Percentiles rank a stretch among this genome's conserved stretches.
Conservation (phyloP, 257 asterid species). For the Sherardia arvensis region DNA sequence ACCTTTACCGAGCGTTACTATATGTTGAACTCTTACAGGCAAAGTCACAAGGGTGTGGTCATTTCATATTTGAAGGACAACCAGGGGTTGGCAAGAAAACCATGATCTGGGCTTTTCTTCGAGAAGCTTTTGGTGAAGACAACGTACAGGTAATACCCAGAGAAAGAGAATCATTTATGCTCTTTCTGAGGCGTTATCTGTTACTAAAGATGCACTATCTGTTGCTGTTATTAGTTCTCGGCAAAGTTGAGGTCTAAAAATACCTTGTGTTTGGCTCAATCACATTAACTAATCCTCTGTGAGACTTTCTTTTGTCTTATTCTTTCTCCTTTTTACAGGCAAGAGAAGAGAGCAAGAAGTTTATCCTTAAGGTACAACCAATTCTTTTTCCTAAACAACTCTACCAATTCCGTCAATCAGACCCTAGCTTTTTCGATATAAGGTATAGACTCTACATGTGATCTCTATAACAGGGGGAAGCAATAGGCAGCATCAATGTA, state of each 20-base stretch:
- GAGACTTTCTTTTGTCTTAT: background rate
- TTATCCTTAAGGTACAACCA: conserved; percentile 27
- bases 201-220: background rate
- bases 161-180: background rate
- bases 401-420: background rate
- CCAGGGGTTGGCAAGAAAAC: conserved; percentile 88
- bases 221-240: background rate
- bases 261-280: background rate
- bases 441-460: background rate
- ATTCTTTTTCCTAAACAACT: background rate
- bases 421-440: background rate
- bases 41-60: conserved; percentile 24
- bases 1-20: background rate
- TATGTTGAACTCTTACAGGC: conserved; percentile 13
- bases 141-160: conserved; percentile 41
- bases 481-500: conserved; percentile 57
- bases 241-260: background rate
- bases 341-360: conserved; percentile 28
- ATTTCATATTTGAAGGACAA: conserved; percentile 68
- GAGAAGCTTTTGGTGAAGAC: conserved; percentile 47
- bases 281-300: background rate
- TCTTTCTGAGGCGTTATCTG: background rate
- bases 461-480: conserved; percentile 54
- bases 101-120: conserved; percentile 70
- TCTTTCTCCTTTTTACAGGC: conserved; percentile 23